Conservation (phyloP, 768 basidiomycete species). For the Macrolepiota dolichaula region DNA sequence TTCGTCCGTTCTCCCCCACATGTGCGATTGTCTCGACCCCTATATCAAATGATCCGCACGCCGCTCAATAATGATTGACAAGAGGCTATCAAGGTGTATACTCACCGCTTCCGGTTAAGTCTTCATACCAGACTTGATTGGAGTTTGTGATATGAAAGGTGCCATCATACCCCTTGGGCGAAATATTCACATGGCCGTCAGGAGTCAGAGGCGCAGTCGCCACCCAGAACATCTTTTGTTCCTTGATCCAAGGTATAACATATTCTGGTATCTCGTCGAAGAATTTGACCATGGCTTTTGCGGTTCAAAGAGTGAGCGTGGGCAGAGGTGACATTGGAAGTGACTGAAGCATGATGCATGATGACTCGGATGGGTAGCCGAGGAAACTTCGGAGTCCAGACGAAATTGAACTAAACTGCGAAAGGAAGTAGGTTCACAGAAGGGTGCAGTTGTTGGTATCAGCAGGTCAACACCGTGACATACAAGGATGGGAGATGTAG, state of each 20-base stretch:
- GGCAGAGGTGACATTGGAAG: too few species aligned
- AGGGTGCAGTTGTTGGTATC: too few species aligned
- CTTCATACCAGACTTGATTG: conserved; percentile 63
- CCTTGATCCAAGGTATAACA: conserved; percentile 46
- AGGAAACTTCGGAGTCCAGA: too few species aligned
- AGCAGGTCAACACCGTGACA: too few species aligned
- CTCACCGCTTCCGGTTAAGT: conserved; percentile 61
- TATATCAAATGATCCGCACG: conserved; percentile 17
- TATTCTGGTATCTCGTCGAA: conserved; percentile 50
- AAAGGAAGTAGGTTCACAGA: too few species aligned
- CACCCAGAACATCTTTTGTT: conserved; percentile 64
- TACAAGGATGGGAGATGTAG: too few species aligned
- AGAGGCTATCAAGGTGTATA: conserved; percentile 3
- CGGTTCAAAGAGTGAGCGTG: too few species aligned
- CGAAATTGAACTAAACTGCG: too few species aligned
- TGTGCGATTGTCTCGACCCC: conserved; percentile 61
- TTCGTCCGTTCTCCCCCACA: conserved; percentile 57
- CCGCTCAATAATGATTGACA: neutral
- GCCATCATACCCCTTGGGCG: conserved; percentile 49
- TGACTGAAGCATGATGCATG: too few species aligned
- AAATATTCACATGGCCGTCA: conserved; percentile 60
- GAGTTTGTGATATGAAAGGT: conserved; percentile 49
- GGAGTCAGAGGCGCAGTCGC: conserved; percentile 54
- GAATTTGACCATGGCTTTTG: conserved; percentile 44
- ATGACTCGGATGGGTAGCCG: too few species aligned